These are phyloP conservation scores for Pichia sp. DNA, from an alignment of 1,139 yeast species.

Conservation along the genomic window DNA sequence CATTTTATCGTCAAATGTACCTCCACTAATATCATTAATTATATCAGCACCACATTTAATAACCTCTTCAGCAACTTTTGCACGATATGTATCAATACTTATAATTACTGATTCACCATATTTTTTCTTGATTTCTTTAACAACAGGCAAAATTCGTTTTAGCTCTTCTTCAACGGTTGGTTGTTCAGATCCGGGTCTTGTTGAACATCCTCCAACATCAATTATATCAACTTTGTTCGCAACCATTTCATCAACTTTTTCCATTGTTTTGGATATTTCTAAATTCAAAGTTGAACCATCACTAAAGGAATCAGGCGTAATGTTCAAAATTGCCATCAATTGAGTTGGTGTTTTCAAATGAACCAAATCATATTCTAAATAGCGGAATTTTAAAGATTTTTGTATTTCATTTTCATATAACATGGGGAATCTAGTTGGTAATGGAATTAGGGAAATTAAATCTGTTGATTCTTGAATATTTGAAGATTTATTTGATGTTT, in stretches of 20 bases:
- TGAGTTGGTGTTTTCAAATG: constrained; percentile 37
- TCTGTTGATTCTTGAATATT: constrained; percentile 42
- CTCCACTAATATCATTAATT: constrained; percentile 87
- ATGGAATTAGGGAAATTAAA: constrained; percentile 41
- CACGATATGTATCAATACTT: constrained; percentile 81
- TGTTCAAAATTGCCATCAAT: constrained; percentile 82
- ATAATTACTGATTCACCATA: constrained; percentile 39
- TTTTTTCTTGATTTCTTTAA: constrained; percentile 49
- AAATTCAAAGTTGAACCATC: constrained; percentile 64
- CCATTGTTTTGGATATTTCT: constrained; percentile 36
- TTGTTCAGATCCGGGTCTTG: constrained; percentile 72
- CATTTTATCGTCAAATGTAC: constrained; percentile 59
- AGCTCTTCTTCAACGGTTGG: constrained; percentile 51
- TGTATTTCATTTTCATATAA: constrained; percentile 13
- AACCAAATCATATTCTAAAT: constrained; percentile 35
- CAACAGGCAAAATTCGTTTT: constrained; percentile 61
- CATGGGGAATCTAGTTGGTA: constrained; percentile 28
- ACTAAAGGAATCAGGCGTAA: constrained; percentile 93
- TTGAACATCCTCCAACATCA: constrained; percentile 92
- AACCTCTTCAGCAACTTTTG: constrained; percentile 65
- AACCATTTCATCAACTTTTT: constrained; percentile 37
- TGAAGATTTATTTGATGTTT: constrained; percentile 25
- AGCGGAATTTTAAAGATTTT: constrained; percentile 18
- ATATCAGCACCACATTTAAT: constrained; percentile 80
- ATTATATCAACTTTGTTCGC: constrained; percentile 59